Percentiles rank a stretch among this genome's conserved stretches.
phyloP scores from a whole-genome alignment of 2,329 filamentous ascomycete genomes.

The Fusarium udum region DNA sequence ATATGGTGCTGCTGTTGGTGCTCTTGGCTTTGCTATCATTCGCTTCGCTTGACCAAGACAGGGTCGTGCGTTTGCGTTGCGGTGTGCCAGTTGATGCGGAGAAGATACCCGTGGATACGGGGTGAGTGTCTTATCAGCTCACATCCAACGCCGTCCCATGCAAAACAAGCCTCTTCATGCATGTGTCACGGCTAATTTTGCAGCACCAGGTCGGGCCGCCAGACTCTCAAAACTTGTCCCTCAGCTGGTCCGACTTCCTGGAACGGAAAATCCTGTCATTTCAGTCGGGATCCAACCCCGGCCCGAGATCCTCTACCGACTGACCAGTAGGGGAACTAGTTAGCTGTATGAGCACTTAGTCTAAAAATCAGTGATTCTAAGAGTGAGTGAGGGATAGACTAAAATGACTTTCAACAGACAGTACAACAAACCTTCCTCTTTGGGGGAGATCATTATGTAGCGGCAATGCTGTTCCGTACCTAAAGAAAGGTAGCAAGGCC shows the following conservation, averaged over 20 bases:
- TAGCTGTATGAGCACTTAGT: neutral
- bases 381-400: neutral
- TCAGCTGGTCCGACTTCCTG: neutral
- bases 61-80: conserved; percentile 26
- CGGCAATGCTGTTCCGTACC: neutral
- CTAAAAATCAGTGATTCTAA: neutral
- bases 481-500: neutral
- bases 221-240: neutral
- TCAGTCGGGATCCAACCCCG: conserved; percentile 26
- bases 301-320: conserved; percentile 21
- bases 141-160: conserved; percentile 5
- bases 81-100: conserved; percentile 19
- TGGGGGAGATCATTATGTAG: neutral
- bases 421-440: conserved; percentile 12
- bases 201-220: neutral
- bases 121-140: conserved; percentile 28
- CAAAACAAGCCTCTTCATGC: neutral
- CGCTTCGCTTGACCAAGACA: conserved; percentile 2
- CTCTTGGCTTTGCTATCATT: conserved; percentile 20
- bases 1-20: conserved; percentile 18
- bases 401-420: conserved; percentile 6
- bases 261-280: conserved; percentile 4
- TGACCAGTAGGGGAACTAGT: neutral
- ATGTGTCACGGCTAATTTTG: neutral
- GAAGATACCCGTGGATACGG: conserved; percentile 10